Base-by-base conservation (phyloP, 106 monocot genomes). In the Iris macrosiphon region DNA sequence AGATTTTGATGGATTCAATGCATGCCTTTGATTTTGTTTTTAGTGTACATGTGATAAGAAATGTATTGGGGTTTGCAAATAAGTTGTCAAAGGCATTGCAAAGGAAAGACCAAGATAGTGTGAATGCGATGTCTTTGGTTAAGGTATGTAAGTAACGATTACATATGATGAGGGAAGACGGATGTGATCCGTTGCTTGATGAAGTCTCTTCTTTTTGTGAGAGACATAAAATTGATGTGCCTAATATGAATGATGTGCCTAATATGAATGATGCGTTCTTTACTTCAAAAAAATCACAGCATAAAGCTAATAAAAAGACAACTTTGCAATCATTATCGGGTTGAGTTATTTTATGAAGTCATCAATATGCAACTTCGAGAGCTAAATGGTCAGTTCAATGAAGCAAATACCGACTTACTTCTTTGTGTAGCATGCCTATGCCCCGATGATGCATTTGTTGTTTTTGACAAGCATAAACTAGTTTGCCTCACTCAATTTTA, bases 81-180 rank as follows among this genome's bases (percentile, higher is more conserved):
- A n/a, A n/a, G n/a, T n/a, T n/a, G n/a, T n/a, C n/a, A n/a, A n/a
- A n/a, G n/a, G n/a, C n/a, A n/a, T n/a, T n/a, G n/a, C n/a, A n/a
- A 22, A 3, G 29, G 35, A 56, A 56, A 39, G 57, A 37, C 17
- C 57, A 57, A 57, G 38, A 17, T 57, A 57, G 35, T 15, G 10
- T 25, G 17, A 56, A 56, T 35, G 33, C 3, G 1, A 38, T 35
- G 57, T 38, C n/a, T n/a, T n/a, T n/a, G n/a, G n/a, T n/a, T n/a
- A n/a, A n/a, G n/a, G n/a, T n/a, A n/a, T n/a, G n/a, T n/a, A n/a
- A n/a, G n/a, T n/a, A n/a, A n/a, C n/a, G n/a, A n/a, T n/a, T n/a
- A n/a, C n/a, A n/a, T n/a, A n/a, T n/a, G n/a, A n/a, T n/a, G n/a
- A n/a, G n/a, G n/a, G n/a, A n/a, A n/a, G n/a, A n/a, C n/a, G n/a